phyloP scores from a whole-genome alignment of 169 alveolate genomes.

The Eimeria acervulina region DNA sequence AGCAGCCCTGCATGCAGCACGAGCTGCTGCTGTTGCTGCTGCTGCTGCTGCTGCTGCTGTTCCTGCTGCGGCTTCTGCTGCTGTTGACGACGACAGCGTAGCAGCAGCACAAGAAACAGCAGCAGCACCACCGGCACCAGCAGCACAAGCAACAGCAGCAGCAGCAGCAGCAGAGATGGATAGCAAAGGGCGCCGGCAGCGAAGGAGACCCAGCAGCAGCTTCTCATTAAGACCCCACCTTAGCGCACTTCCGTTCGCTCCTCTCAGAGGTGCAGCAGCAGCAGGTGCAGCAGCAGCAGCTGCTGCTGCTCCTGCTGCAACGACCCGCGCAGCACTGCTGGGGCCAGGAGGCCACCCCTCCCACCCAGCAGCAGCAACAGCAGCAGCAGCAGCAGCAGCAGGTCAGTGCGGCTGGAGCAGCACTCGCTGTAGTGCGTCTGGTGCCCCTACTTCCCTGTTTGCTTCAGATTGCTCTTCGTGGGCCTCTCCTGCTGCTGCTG shows the following conservation, averaged over 20 bases:
- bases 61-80: not conserved
- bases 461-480: not conserved
- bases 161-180: not conserved
- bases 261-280: not conserved
- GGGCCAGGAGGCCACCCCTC: not conserved
- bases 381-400: slow-evolving; percentile 55
- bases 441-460: not conserved
- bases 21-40: not conserved
- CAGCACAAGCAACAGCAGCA: slow-evolving; percentile 3
- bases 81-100: not conserved
- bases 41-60: slow-evolving; percentile 36
- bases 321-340: not conserved
- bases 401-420: slow-evolving; percentile 16
- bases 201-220: not conserved
- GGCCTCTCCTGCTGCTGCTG: not conserved
- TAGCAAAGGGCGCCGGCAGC: not conserved
- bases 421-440: slow-evolving; percentile 35
- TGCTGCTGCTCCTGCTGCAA: not conserved
- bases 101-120: not conserved
- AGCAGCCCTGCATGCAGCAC: slow-evolving; percentile 25
- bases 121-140: not conserved
- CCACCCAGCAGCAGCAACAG: slow-evolving; percentile 21
- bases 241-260: not conserved
- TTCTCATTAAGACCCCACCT: not conserved
- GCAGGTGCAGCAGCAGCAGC: slow-evolving; percentile 5